phyloP scores from a whole-genome alignment of 78 protist genomes.

The Dictyostelium intermedium region DNA sequence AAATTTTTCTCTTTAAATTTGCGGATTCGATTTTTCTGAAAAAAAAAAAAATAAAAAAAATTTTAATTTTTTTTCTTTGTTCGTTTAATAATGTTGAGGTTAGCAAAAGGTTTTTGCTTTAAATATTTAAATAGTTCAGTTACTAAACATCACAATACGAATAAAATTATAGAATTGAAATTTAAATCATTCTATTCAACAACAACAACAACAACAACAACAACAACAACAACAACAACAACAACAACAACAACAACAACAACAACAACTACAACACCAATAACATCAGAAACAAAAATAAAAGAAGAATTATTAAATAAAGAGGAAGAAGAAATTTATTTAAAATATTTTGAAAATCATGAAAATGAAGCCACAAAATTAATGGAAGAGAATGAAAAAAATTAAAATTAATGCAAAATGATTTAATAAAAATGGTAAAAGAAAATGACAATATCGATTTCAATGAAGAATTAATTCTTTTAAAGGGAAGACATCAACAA shows the following conservation, averaged over 20 bases:
- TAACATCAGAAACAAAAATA: too few relatives aligned
- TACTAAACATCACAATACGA: too few relatives aligned
- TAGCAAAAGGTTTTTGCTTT: not conserved
- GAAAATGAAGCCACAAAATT: not conserved
- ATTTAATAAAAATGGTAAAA: too few relatives aligned
- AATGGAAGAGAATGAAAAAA: not conserved
- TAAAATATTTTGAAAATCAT: not conserved
- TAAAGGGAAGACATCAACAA: not conserved
- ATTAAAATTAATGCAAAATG: too few relatives aligned
- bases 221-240: not conserved
- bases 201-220: not conserved
- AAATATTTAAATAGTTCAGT: not conserved
- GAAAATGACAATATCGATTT: not conserved
- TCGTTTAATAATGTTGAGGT: not conserved
- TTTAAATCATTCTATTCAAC: not conserved
- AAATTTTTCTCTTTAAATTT: too few relatives aligned
- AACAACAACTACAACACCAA: not conserved
- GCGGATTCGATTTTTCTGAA: too few relatives aligned
- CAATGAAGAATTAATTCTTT: not conserved
- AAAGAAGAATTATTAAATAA: too few relatives aligned
- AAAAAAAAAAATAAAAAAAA: too few relatives aligned
- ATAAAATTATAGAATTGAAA: too few relatives aligned
- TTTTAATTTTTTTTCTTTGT: not conserved
- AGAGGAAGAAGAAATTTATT: not conserved
- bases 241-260: not conserved